Evolutionary conservation across 305 asterid species (phyloP).

Genomic region (Solanum aculeatissimum): DNA sequence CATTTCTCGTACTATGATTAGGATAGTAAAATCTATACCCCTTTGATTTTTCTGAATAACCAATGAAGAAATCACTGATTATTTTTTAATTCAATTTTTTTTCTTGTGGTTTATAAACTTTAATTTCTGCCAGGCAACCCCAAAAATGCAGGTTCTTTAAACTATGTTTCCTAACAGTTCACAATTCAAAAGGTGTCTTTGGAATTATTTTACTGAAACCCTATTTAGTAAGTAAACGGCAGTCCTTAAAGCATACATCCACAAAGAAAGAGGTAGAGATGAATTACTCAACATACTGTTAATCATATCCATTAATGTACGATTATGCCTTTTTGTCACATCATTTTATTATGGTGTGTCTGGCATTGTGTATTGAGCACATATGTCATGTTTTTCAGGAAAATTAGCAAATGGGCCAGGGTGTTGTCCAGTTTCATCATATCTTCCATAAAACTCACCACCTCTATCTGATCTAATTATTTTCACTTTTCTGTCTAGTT

Average conservation of each 20-base stretch:
- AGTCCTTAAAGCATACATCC: not conserved
- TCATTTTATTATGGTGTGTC: not conserved
- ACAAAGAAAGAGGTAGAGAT: not conserved
- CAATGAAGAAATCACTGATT: not conserved
- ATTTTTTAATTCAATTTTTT: not conserved
- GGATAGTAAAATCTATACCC: not conserved
- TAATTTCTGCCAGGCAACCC: not conserved
- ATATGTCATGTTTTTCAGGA: not conserved
- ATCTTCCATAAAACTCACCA: not conserved
- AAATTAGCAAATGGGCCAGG: not conserved
- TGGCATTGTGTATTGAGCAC: not conserved
- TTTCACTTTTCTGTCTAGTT: not conserved
- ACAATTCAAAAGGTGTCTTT: not conserved
- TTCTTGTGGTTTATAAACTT: not conserved
- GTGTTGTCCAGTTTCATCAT: not conserved
- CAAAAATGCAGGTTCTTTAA: not conserved
- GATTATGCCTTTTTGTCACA: not conserved
- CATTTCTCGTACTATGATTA: not conserved
- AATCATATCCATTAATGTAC: not conserved
- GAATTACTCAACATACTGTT: not conserved
- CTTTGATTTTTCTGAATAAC: not conserved
- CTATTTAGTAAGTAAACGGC: not conserved
- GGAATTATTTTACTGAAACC: not conserved
- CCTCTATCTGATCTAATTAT: not conserved
- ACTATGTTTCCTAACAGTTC: not conserved